These are phyloP conservation scores for Fraxinus nigra DNA, from an alignment of 305 asterid species.

Conservation along the genomic window DNA sequence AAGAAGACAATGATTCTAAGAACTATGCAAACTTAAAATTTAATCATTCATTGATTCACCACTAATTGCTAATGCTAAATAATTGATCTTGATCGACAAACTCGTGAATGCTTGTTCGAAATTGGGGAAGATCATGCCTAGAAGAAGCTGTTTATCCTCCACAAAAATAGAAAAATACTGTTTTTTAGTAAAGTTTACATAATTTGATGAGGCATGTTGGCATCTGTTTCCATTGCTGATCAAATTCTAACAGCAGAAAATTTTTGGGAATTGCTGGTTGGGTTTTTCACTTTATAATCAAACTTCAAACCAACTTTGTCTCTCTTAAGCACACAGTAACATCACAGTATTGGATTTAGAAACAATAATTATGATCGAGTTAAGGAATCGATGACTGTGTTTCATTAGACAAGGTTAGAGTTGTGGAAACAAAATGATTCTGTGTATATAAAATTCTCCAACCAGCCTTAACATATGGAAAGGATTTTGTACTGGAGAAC, in stretches of 20 bases:
- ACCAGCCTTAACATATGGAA: not conserved
- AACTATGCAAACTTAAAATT: no score
- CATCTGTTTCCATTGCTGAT: not conserved
- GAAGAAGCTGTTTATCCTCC: slow-evolving; percentile 53
- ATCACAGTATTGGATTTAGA: not conserved
- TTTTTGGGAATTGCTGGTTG: no score
- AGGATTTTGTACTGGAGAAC: not conserved
- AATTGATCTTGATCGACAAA: no score
- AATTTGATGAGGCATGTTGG: not conserved
- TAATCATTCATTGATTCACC: no score
- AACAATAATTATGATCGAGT: not conserved
- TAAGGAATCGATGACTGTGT: not conserved
- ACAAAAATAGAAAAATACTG: slow-evolving; percentile 28
- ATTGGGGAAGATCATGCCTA: slow-evolving; percentile 60
- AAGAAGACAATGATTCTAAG: no score
- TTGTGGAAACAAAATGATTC: not conserved
- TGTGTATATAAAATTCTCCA: not conserved
- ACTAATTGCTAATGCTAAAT: no score
- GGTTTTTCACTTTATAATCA: not conserved
- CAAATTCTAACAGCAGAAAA: not conserved
- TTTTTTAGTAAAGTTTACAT: not conserved
- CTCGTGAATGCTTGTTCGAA: slow-evolving; percentile 56
- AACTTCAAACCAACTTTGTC: no score
- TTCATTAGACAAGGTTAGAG: not conserved
- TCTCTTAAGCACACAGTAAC: no score